Percentiles rank a stretch among this genome's conserved stretches.
These are phyloP conservation scores for Cutaneotrichosporon spelunceum DNA, from an alignment of 1,284 basidiomycete species.

Conservation along the genomic window DNA sequence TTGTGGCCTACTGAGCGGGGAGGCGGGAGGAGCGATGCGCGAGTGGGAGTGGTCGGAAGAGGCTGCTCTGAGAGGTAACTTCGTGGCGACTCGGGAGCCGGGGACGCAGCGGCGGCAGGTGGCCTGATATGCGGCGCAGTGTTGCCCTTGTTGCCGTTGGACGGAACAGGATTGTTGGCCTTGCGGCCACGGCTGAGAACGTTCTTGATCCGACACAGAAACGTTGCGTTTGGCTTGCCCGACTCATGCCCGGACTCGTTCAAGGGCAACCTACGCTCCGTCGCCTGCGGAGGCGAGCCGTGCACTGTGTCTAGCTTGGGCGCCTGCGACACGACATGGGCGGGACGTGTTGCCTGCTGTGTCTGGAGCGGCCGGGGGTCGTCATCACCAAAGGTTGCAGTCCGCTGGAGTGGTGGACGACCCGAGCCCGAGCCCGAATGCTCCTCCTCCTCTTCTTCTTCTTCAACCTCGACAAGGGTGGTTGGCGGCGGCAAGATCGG, in stretches of 20 bases:
- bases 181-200: conserved; percentile 12
- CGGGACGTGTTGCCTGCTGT: background rate
- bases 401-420: conserved; percentile 18
- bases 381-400: conserved; percentile 24
- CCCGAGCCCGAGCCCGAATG: no score
- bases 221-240: background rate
- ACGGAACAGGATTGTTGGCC: background rate
- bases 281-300: conserved; percentile 15
- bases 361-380: conserved; percentile 8
- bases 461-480: conserved; percentile 19
- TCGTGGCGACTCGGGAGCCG: conserved; percentile 16
- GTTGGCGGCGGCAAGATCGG: conserved; percentile 21
- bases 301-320: conserved; percentile 15
- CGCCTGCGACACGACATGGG: conserved; percentile 6
- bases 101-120: background rate
- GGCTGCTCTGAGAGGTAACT: conserved; percentile 22
- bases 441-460: conserved; percentile 27
- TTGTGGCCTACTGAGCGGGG: conserved; percentile 12
- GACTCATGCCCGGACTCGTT: background rate
- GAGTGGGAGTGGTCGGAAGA: conserved; percentile 6
- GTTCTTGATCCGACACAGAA: conserved; percentile 21
- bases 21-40: conserved; percentile 2
- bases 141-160: background rate
- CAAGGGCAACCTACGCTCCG: conserved; percentile 5
- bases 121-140: background rate